Conservation (phyloP, 306 rosid species). For the Arachis stenosperma region DNA sequence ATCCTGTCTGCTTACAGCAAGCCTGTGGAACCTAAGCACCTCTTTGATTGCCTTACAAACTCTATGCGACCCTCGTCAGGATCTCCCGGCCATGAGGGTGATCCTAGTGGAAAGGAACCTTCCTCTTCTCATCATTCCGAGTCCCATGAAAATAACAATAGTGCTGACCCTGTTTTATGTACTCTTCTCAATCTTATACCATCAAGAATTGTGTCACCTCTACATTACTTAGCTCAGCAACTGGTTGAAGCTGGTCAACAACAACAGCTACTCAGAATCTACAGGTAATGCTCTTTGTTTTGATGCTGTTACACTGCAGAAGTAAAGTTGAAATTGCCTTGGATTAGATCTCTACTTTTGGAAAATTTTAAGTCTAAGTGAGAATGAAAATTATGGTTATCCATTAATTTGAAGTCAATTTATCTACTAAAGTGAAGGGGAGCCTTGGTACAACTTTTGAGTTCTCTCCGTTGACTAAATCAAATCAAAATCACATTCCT, state of each 20-base stretch:
- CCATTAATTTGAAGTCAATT: neutral
- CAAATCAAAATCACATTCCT: too few species aligned
- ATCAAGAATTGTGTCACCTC: conserved; percentile 76
- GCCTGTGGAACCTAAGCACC: conserved; percentile 98
- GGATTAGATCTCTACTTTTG: conserved; percentile 26
- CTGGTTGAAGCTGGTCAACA: conserved; percentile 96
- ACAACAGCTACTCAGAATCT: conserved; percentile 73
- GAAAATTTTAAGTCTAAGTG: conserved; percentile 24
- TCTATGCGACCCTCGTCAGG: conserved; percentile 91
- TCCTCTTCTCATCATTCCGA: conserved; percentile 66
- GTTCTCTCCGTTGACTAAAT: too few species aligned
- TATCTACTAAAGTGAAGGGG: neutral
- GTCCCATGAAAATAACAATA: conserved; percentile 55
- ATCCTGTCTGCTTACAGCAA: conserved; percentile 62
- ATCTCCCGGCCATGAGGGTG: conserved; percentile 80
- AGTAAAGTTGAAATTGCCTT: conserved; percentile 29
- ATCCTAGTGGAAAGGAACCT: conserved; percentile 57
- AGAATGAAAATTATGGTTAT: conserved; percentile 1
- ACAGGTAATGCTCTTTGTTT: conserved; percentile 56
- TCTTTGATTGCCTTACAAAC: conserved; percentile 94
- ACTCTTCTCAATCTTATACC: conserved; percentile 94
- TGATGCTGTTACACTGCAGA: conserved; percentile 8
- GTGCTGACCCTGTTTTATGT: conserved; percentile 67
- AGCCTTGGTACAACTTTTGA: too few species aligned
- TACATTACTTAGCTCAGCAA: conserved; percentile 83